Conservation (phyloP, 768 basidiomycete species). For the Leccinum incarnatum region DNA sequence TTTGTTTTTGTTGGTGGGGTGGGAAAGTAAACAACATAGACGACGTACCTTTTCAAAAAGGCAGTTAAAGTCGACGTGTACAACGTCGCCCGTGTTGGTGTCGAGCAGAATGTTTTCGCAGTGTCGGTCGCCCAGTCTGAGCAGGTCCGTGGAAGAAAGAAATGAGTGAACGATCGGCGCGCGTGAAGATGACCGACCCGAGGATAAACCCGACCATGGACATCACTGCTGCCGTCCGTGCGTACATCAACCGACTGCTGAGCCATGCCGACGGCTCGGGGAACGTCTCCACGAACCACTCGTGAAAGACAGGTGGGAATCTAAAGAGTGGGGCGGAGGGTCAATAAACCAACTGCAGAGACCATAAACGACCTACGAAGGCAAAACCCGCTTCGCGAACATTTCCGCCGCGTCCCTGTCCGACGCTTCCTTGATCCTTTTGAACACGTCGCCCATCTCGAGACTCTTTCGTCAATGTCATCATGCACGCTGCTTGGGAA, state of each 20-base stretch:
- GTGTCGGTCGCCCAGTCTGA: constrained; percentile 95
- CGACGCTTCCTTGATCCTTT: constrained; percentile 45
- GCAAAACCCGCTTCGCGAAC: constrained; percentile 55
- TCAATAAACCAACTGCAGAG: not conserved
- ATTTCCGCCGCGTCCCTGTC: constrained; percentile 52
- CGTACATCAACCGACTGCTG: constrained; percentile 80
- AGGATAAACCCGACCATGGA: constrained; percentile 98
- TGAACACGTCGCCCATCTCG: constrained; percentile 48
- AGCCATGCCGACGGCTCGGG: constrained; percentile 97
- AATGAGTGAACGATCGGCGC: not conserved
- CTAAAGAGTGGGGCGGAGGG: constrained; percentile 33
- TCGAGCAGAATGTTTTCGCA: constrained; percentile 96
- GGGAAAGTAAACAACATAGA: not conserved
- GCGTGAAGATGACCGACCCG: constrained; percentile 49
- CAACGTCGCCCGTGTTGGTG: constrained; percentile 79
- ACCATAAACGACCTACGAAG: constrained; percentile 42
- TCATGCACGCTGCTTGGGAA: not conserved
- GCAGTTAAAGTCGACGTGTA: constrained; percentile 98
- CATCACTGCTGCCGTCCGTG: constrained; percentile 92
- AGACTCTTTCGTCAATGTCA: constrained; percentile 32
- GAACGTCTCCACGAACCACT: constrained; percentile 97
- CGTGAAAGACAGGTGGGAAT: constrained; percentile 85
- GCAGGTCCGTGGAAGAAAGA: not conserved
- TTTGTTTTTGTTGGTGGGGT: not conserved
- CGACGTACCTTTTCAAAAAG: constrained; percentile 83